Percentiles rank a stretch among this genome's conserved stretches.
These are phyloP conservation scores for Clonostachys rosea DNA, from an alignment of 2,329 filamentous ascomycete genomes.

Conservation along the genomic window DNA sequence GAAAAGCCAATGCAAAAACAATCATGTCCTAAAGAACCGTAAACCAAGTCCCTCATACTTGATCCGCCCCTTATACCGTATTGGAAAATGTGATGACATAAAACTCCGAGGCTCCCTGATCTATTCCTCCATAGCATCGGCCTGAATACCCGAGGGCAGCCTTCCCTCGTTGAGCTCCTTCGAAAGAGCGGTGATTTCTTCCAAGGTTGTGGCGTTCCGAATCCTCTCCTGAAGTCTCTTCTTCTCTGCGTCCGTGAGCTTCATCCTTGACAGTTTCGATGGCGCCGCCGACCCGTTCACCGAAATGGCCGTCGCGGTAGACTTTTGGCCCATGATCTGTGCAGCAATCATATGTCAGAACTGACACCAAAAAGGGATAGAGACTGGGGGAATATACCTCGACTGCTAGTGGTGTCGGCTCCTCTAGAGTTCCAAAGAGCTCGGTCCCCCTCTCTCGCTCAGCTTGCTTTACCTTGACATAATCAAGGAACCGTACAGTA, in stretches of 20 bases:
- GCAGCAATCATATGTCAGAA: not conserved
- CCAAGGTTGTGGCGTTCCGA: slow-evolving; percentile 79
- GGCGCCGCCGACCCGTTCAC: slow-evolving; percentile 14
- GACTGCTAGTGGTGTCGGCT: slow-evolving; percentile 75
- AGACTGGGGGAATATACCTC: slow-evolving; percentile 40
- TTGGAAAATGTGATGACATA: not conserved
- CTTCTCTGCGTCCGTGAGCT: slow-evolving; percentile 85
- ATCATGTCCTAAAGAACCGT: not conserved
- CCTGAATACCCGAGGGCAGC: slow-evolving; percentile 65
- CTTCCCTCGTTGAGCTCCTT: slow-evolving; percentile 88
- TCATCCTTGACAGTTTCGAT: slow-evolving; percentile 70
- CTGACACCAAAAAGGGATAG: not conserved
- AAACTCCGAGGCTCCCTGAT: slow-evolving; percentile 7
- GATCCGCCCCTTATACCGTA: not conserved
- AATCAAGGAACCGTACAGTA: slow-evolving; percentile 85
- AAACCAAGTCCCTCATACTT: not conserved
- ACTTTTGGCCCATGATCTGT: slow-evolving; percentile 80
- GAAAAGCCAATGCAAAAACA: not conserved
- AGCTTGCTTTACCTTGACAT: slow-evolving; percentile 80
- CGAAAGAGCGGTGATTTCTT: slow-evolving; percentile 86
- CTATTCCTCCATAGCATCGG: slow-evolving; percentile 57
- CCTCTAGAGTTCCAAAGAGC: slow-evolving; percentile 75
- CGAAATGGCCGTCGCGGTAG: slow-evolving; percentile 61
- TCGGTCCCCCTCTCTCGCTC: slow-evolving; percentile 74
- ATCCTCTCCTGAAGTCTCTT: slow-evolving; percentile 83